These are phyloP conservation scores for Sporothrix globosa DNA, from an alignment of 2,329 filamentous ascomycete genomes.

Conservation along the genomic window DNA sequence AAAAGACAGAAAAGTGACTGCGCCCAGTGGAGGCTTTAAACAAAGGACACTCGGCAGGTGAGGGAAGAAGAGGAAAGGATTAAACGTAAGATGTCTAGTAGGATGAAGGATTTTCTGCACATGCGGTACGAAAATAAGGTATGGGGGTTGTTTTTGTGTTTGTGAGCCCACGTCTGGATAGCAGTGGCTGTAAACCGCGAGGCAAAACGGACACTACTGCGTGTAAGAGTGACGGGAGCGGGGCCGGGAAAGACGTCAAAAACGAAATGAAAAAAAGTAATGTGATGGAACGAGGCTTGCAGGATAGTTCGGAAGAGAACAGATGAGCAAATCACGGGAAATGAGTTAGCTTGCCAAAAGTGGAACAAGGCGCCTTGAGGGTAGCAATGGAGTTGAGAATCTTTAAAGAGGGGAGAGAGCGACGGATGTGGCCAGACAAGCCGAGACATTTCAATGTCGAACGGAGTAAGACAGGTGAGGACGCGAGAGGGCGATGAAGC, in stretches of 20 bases:
- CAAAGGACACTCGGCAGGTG: slow-evolving; percentile 9
- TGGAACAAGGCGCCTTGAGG: slow-evolving; percentile 5
- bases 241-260: neutral
- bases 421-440: slow-evolving; percentile 11
- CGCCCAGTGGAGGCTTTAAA: neutral
- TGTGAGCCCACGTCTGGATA: slow-evolving; percentile 2
- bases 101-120: slow-evolving; percentile 19
- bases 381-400: neutral
- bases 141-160: neutral
- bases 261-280: neutral
- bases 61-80: neutral
- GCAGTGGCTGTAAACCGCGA: slow-evolving; percentile 20
- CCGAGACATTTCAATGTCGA: slow-evolving; percentile 13
- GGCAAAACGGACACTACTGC: slow-evolving; percentile 19
- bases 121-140: neutral
- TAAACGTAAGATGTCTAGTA: slow-evolving; percentile 7
- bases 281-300: neutral
- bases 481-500: neutral
- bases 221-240: slow-evolving; percentile 24
- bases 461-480: slow-evolving; percentile 9
- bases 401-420: neutral
- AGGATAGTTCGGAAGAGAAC: neutral
- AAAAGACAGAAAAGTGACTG: neutral
- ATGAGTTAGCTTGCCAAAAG: slow-evolving; percentile 24
- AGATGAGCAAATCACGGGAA: slow-evolving; percentile 19